phyloP scores from a whole-genome alignment of 371 early-diverging fungal species.

The Cokeromyces recurvatus region DNA sequence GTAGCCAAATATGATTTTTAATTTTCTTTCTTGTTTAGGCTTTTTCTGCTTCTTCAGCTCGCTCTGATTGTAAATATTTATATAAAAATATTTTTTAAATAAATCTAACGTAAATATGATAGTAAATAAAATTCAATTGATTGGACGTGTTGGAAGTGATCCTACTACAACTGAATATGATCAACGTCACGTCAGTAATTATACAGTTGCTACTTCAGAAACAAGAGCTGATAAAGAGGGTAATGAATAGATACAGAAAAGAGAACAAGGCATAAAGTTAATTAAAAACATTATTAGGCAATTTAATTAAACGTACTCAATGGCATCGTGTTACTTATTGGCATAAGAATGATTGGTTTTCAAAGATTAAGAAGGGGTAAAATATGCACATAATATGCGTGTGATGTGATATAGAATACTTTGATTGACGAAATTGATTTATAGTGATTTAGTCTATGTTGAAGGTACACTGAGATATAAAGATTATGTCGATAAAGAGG shows the following conservation, averaged over 20 bases:
- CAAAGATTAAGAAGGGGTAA: slow-evolving; percentile 53
- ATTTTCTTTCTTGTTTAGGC: slow-evolving; percentile 9
- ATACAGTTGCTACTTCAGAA: slow-evolving; percentile 58
- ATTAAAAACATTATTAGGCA: slow-evolving; percentile 24
- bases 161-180: slow-evolving; percentile 35
- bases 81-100: background rate
- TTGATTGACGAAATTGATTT: no score
- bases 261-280: background rate
- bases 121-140: slow-evolving; percentile 53
- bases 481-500: slow-evolving; percentile 60
- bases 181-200: slow-evolving; percentile 44
- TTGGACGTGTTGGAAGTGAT: slow-evolving; percentile 55
- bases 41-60: slow-evolving; percentile 23
- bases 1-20: background rate
- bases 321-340: slow-evolving; percentile 58
- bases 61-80: slow-evolving; percentile 16
- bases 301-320: slow-evolving; percentile 54
- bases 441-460: slow-evolving; percentile 57
- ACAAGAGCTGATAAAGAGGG: slow-evolving; percentile 52
- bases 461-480: slow-evolving; percentile 58
- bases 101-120: background rate
- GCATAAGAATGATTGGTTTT: slow-evolving; percentile 41
- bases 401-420: no score
- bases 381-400: no score
- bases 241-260: slow-evolving; percentile 6